Percentiles rank a stretch among this genome's conserved stretches.
phyloP scores from a whole-genome alignment of 495 filamentous ascomycete genomes.

The Xylona heveae region DNA sequence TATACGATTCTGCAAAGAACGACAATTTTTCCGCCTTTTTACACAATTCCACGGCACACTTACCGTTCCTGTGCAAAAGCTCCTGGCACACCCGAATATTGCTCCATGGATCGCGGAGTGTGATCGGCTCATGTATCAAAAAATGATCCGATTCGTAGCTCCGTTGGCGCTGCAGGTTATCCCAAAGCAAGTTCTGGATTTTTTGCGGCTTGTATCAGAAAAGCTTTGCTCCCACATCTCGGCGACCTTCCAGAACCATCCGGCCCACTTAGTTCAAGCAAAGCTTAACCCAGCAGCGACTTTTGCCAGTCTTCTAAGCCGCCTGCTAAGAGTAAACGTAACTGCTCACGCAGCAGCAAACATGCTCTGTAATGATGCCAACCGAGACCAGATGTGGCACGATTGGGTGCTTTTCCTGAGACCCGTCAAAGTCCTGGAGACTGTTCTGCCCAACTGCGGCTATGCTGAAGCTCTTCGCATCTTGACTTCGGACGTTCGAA shows the following conservation, averaged over 20 bases:
- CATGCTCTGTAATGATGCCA: slow-evolving; percentile 47
- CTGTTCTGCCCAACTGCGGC: slow-evolving; percentile 31
- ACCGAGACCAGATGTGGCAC: slow-evolving; percentile 76
- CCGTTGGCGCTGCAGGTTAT: slow-evolving; percentile 73
- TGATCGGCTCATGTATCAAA: slow-evolving; percentile 86
- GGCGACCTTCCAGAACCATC: slow-evolving; percentile 59
- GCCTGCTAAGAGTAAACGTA: slow-evolving; percentile 74
- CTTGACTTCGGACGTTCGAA: slow-evolving; percentile 50
- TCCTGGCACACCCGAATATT: slow-evolving; percentile 60
- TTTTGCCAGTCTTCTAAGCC: slow-evolving; percentile 66
- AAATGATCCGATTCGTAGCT: slow-evolving; percentile 80
- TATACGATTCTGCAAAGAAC: slow-evolving; percentile 85
- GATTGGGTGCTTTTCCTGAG: slow-evolving; percentile 76
- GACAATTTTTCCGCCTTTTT: slow-evolving; percentile 87
- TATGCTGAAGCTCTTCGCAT: slow-evolving; percentile 48
- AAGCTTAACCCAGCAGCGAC: slow-evolving; percentile 75
- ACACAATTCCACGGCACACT: slow-evolving; percentile 87
- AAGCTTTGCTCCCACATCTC: slow-evolving; percentile 56
- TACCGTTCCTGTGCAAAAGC: slow-evolving; percentile 91
- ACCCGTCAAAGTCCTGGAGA: slow-evolving; percentile 41
- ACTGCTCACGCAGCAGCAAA: slow-evolving; percentile 71
- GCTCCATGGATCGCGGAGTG: slow-evolving; percentile 89
- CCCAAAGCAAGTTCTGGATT: slow-evolving; percentile 60
- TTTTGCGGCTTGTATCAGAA: slow-evolving; percentile 66
- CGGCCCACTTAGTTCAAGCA: slow-evolving; percentile 61